Evolutionary conservation across 2,329 filamentous ascomycete genomes (phyloP), one percentile per base, ranked within the genome.

Genomic region (Pseudogymnoascus sp.): DNA sequence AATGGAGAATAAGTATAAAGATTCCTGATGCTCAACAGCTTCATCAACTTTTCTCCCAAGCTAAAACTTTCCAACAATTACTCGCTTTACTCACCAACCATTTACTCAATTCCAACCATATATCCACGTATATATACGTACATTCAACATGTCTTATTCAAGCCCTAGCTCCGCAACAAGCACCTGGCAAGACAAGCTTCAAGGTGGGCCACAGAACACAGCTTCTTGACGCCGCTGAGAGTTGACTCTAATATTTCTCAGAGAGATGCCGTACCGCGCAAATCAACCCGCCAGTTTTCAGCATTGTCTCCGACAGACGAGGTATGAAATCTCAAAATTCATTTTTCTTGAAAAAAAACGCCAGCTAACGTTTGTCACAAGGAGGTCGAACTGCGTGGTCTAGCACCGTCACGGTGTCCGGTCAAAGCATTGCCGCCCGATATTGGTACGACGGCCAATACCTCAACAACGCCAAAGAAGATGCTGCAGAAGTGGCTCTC

Each of bases 371-470:
- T 61, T 62, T 35, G 60, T 59, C 60, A 60, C 37, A 62, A 95
- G 92, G 91, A 69, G 91, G 91, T 68, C 89, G 92, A 70, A 96
- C 92, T 64, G 92, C 92, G 64, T 96, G 92, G 92, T 93, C 91
- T 64, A 89, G 88, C 78, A 83, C 83, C 64, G 91, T 96, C 64
- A 85, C 81, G n/a, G 83, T 96, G 64, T 80, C 84, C 69, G 87
- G 87, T 62, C 77, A 82, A 60, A 81, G 78, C 56, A 82, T 90
- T 70, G 74, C 82, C n/a, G 91, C 91, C 56, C 85, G 91, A 66
- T 96, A 86, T 77, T 96, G 91, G 91, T 96, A 96, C 77, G 92
- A 96, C 75, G 91, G 91, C 65, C 86, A 91, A 73, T 91, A 91
- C 72, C 82, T 93, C 75, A 86, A 93, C 79, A 96, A 96, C 72